These are phyloP conservation scores for Inga leiocalycina DNA, from an alignment of 306 rosid genomes.

Conservation along the genomic window DNA sequence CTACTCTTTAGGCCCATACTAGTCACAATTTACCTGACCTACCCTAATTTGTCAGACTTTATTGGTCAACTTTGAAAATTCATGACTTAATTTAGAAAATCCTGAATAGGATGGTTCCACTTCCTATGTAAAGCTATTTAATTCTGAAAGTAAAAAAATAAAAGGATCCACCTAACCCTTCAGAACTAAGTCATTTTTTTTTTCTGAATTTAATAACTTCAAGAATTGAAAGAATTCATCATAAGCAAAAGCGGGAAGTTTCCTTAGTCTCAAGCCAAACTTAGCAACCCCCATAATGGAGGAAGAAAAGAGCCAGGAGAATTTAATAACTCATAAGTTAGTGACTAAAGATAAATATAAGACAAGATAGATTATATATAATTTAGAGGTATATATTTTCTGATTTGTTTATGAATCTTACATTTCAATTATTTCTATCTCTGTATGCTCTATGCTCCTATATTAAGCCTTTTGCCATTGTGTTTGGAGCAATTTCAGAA, in stretches of 20 bases:
- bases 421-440: background rate
- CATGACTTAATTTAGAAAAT: too few relatives aligned
- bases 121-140: background rate
- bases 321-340: background rate
- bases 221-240: constrained; percentile 4
- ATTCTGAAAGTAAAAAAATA: constrained; percentile 12
- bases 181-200: background rate
- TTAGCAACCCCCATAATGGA: background rate
- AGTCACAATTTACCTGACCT: too few relatives aligned
- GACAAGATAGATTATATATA: background rate
- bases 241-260: background rate
- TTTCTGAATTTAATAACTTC: constrained; percentile 8
- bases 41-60: too few relatives aligned
- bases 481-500: background rate
- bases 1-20: too few relatives aligned
- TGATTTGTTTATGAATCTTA: background rate
- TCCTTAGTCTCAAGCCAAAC: background rate
- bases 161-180: constrained; percentile 18
- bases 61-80: too few relatives aligned
- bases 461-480: background rate
- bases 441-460: background rate
- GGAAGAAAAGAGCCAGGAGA: background rate
- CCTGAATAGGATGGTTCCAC: too few relatives aligned
- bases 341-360: background rate
- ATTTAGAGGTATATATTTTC: background rate